phyloP scores from a whole-genome alignment of 1,284 basidiomycete genomes.

The Ustilago tritici region DNA sequence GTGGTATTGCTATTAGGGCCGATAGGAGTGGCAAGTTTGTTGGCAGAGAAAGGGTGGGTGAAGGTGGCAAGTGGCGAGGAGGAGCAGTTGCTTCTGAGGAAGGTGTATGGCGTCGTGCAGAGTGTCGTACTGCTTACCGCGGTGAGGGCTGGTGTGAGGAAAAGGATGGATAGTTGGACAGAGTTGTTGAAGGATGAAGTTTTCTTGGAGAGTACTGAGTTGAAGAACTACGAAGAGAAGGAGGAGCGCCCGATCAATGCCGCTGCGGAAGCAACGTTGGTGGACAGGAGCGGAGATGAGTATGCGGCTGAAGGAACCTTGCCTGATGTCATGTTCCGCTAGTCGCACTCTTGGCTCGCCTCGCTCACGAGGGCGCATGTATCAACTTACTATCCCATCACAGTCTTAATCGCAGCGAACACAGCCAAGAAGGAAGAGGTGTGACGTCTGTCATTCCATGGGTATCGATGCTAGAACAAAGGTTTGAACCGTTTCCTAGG shows the following conservation, averaged over 20 bases:
- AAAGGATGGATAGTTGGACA: conserved; percentile 57
- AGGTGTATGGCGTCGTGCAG: conserved; percentile 24
- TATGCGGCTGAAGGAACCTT: conserved; percentile 34
- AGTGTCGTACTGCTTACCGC: conserved; percentile 3
- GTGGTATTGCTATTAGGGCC: conserved; percentile 12
- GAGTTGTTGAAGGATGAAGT: conserved; percentile 63
- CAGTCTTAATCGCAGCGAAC: neutral
- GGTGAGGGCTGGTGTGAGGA: conserved; percentile 13
- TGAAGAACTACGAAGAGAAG: conserved; percentile 54
- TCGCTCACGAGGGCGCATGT: neutral
- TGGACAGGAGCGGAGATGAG: neutral
- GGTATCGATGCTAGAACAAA: conserved; percentile 12
- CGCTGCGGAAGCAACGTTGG: neutral
- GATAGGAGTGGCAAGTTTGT: neutral
- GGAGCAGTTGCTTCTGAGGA: conserved; percentile 35
- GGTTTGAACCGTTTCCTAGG: conserved; percentile 38
- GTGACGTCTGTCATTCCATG: neutral
- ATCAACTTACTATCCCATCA: conserved; percentile 3
- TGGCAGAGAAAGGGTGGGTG: neutral
- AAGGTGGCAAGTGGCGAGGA: neutral
- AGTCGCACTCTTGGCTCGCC: too few species aligned
- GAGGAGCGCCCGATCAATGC: neutral
- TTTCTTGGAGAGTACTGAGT: conserved; percentile 63
- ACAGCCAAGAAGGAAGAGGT: neutral
- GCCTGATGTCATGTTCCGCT: conserved; percentile 44